phyloP scores from a whole-genome alignment of 2,329 filamentous ascomycete genomes.

The Hysterium pulicare region DNA sequence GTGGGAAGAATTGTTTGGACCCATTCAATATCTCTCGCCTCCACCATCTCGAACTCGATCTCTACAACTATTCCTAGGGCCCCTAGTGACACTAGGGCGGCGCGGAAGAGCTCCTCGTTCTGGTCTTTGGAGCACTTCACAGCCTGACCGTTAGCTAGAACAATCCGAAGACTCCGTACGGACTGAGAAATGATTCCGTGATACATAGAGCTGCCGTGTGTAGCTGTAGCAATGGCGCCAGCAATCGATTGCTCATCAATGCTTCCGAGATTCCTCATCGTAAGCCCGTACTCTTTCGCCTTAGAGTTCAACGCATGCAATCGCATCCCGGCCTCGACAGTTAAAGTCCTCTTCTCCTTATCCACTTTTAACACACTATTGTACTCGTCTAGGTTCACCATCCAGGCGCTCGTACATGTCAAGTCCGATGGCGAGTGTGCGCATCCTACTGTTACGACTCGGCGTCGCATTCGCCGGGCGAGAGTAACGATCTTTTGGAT shows the following conservation, averaged over 20 bases:
- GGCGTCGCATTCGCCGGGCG: conserved; percentile 74
- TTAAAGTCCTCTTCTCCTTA: conserved; percentile 61
- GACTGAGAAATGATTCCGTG: conserved; percentile 84
- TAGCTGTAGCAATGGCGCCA: conserved; percentile 88
- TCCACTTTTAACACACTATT: conserved; percentile 70
- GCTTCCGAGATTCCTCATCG: conserved; percentile 88
- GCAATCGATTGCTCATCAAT: conserved; percentile 94
- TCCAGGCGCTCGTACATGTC: conserved; percentile 91
- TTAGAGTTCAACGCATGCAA: conserved; percentile 69
- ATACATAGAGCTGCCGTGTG: conserved; percentile 80
- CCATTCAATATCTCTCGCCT: conserved; percentile 83
- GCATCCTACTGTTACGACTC: conserved; percentile 82
- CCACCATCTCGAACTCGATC: conserved; percentile 77
- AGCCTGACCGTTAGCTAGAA: conserved; percentile 74
- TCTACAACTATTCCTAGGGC: conserved; percentile 89
- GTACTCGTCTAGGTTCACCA: conserved; percentile 87
- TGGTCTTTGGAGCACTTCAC: conserved; percentile 65
- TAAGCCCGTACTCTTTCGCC: conserved; percentile 72
- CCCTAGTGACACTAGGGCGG: conserved; percentile 81
- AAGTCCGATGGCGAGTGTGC: conserved; percentile 89
- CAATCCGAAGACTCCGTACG: conserved; percentile 71
- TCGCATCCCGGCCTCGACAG: conserved; percentile 85
- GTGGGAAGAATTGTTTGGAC: conserved; percentile 73
- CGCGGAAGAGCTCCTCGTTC: conserved; percentile 79
- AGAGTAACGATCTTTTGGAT: conserved; percentile 79